Evolutionary conservation across 495 filamentous ascomycete genomes (phyloP).

Genomic region (Cercophora scortea): DNA sequence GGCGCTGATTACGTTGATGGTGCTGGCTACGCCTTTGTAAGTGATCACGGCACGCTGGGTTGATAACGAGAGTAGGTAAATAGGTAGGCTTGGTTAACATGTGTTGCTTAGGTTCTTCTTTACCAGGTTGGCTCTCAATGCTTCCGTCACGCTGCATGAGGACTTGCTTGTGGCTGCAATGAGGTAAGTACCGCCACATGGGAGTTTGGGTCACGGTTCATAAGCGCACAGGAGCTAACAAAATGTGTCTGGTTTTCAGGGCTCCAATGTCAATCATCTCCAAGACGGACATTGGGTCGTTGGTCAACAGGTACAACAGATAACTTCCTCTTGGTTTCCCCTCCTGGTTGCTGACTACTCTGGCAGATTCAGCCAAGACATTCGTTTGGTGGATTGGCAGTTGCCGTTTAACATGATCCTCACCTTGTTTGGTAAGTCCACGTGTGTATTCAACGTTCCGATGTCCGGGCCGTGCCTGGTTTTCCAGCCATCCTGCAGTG

Average conservation of each 20-base stretch:
- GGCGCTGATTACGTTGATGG: not conserved
- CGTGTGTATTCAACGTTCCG: slow-evolving; percentile 18
- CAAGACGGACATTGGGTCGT: not conserved
- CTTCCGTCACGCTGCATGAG: not conserved
- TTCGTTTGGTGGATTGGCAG: slow-evolving; percentile 3
- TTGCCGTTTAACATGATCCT: not conserved
- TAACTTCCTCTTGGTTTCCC: too few species aligned
- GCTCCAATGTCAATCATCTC: not conserved
- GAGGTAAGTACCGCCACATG: not conserved
- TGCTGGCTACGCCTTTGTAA: not conserved
- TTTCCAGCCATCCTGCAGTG: too few species aligned
- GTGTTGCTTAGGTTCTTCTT: not conserved
- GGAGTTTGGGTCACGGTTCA: not conserved
- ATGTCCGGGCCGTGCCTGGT: slow-evolving; percentile 11
- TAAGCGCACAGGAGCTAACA: not conserved
- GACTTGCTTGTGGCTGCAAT: not conserved
- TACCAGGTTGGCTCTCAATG: not conserved
- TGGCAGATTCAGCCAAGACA: slow-evolving; percentile 18
- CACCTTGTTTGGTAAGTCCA: not conserved
- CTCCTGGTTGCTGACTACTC: not conserved
- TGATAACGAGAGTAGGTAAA: too few species aligned
- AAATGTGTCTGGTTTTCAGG: not conserved
- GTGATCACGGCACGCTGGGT: too few species aligned
- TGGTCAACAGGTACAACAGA: not conserved
- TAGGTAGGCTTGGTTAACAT: not conserved